Percentiles rank a stretch among this genome's conserved stretches.
Conservation (phyloP, 306 rosid species). For the Parietaria judaica region DNA sequence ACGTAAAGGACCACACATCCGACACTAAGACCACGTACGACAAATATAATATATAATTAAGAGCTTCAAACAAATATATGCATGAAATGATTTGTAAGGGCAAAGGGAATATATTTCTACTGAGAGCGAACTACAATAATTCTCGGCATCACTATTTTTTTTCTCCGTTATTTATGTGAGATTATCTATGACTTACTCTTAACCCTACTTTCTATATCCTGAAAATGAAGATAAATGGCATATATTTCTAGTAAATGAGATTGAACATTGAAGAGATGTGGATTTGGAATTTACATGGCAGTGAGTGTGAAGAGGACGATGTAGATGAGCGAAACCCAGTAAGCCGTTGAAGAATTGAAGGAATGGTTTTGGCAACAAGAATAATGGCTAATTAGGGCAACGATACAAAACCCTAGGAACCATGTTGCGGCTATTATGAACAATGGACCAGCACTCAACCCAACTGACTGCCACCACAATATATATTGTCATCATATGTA, state of each 20-base stretch:
- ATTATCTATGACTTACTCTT: no score
- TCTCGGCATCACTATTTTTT: no score
- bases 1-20: constrained; percentile 49
- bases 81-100: no score
- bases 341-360: constrained; percentile 24
- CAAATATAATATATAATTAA: no score
- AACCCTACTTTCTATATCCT: no score
- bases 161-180: no score
- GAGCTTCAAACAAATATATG: no score
- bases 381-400: constrained; percentile 26
- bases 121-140: no score
- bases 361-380: constrained; percentile 19
- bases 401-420: constrained; percentile 43
- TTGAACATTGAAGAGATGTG: not conserved
- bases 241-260: no score
- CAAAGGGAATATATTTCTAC: no score
- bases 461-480: constrained; percentile 50
- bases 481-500: no score
- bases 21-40: constrained; percentile 5
- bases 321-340: constrained; percentile 25
- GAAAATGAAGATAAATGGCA: no score
- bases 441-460: constrained; percentile 50
- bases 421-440: constrained; percentile 48
- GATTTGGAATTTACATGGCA: constrained; percentile 30
- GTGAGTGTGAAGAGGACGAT: constrained; percentile 29